Evolutionary conservation across 179 eudicot species (phyloP), one percentile per base, ranked within the genome.

Genomic region (Camellia oleifera): DNA sequence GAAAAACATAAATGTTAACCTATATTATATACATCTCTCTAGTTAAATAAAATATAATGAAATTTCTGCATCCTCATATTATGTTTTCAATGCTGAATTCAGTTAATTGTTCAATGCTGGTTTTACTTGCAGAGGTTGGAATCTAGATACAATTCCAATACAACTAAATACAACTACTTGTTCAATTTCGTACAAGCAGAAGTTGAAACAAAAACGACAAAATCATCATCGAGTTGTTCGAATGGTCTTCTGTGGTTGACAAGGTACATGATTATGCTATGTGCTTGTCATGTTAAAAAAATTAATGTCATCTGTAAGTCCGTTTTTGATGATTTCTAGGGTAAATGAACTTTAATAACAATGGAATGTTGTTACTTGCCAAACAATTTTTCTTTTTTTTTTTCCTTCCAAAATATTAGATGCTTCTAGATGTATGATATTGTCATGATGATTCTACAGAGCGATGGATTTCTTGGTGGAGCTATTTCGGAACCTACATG

Each of bases 171-270:
- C 84, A 96, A 90, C 82, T 91, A 85, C 84, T 83, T 96, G 85
- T 96, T 87, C 90, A 89, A 82, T 75, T 81, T 94, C 78, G 91
- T 96, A 74, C 90, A 94, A 81, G 88, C 89, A 65, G 99, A 96
- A 89, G 94, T 96, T 53, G 97, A 96, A 88, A 89, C 89, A 76
- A 90, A 89, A 84, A 86, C 92, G 18, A 89, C 97, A 46, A 96
- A 92, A 84, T 90, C 92, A 80, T 96, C 98, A 80, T 92, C 98
- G 26, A 96, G 99, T 76, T 94, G 98, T 63, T 94, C 97, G 53
- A 94, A 94, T 77, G 99, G 94, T 72, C 91, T 96, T 78, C 97
- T 96, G 68, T 96, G 99, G 99, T 80, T 96, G 77, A 94, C 97
- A 69, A 92, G 99, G 99, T 95, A 81, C 56, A 17, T 72, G 32